Conservation (phyloP, 75 land plant genomes). For the Pinus albicaulis region DNA sequence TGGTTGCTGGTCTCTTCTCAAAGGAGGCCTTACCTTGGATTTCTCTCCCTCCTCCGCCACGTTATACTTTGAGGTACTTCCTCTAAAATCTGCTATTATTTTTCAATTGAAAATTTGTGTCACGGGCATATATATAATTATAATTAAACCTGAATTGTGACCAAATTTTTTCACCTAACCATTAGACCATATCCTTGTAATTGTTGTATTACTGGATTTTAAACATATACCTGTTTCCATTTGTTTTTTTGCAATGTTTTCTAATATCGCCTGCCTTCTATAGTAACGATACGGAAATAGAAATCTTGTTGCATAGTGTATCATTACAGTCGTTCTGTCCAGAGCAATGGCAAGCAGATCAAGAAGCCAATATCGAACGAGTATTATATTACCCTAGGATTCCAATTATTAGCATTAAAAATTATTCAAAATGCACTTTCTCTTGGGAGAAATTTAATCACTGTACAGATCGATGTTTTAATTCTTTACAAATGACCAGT, state of each 20-base stretch:
- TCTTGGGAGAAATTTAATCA: no score
- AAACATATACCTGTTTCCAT: not conserved
- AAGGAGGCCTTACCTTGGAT: constrained; percentile 43
- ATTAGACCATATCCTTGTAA: no score
- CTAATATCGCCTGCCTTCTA: not conserved
- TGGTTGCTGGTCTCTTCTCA: constrained; percentile 67
- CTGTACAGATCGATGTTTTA: no score
- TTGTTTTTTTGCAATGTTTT: not conserved
- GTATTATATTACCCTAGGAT: not conserved
- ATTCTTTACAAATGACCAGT: no score
- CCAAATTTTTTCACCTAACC: no score
- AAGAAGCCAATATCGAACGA: constrained; percentile 39
- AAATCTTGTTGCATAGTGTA: constrained; percentile 62
- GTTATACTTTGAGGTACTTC: constrained; percentile 52
- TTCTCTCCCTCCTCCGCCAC: constrained; percentile 15
- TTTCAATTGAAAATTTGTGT: no score
- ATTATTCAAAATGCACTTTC: no score
- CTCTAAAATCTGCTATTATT: not conserved
- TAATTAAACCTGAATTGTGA: no score
- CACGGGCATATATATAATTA: no score
- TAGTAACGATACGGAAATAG: constrained; percentile 34
- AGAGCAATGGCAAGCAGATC: constrained; percentile 63
- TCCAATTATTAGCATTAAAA: no score
- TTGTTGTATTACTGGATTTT: not conserved
- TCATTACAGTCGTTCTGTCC: constrained; percentile 67